phyloP scores from a whole-genome alignment of 495 filamentous ascomycete species.

The Xylaria palmicola region DNA sequence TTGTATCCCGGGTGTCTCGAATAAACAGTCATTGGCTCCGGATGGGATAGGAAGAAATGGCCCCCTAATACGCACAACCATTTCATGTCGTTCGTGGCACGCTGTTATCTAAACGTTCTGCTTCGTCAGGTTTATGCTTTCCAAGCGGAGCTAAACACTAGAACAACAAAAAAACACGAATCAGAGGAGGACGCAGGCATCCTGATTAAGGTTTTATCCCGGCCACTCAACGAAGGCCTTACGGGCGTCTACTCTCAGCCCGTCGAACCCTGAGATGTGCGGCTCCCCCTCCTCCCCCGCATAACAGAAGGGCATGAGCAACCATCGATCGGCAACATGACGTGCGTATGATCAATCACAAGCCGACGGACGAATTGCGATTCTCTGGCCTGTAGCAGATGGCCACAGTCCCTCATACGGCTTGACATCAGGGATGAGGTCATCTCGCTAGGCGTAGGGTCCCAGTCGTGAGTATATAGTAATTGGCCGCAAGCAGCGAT shows the following conservation, averaged over 20 bases:
- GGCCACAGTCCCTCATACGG: neutral
- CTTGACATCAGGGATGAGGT: conserved; percentile 13
- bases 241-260: neutral
- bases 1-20: no score
- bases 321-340: conserved; percentile 10
- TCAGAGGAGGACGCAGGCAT: no score
- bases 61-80: no score
- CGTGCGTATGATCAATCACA: conserved; percentile 11
- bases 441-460: neutral
- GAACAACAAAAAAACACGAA: no score
- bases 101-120: no score
- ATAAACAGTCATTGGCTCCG: no score
- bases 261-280: neutral
- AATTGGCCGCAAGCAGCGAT: neutral
- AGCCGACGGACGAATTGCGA: neutral
- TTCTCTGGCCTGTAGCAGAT: neutral
- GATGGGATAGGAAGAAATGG: no score
- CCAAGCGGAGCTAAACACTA: no score
- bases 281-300: conserved; percentile 4
- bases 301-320: neutral
- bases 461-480: conserved; percentile 2
- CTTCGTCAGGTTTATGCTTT: no score
- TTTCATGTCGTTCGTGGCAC: no score
- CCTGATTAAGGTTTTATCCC: no score
- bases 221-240: neutral